Base-by-base conservation (phyloP, 805 yeast genomes). In the Saturnispora bothae region DNA sequence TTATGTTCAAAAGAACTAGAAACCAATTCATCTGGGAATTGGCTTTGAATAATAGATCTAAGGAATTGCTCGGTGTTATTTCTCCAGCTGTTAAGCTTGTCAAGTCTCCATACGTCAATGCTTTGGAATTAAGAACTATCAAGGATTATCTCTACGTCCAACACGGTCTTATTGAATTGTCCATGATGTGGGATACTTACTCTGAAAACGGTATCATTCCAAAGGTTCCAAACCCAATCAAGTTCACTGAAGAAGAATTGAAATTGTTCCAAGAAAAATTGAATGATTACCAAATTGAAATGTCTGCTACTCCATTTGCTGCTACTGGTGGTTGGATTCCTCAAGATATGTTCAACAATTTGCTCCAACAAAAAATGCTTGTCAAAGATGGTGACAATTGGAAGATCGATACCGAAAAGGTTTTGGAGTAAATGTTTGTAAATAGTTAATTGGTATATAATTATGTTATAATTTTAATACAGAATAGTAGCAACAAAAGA, bases 301-400 rank as follows among this genome's bases (percentile, higher is more conserved):
- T 82, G 33, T 69, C 79, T 27, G 66, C 77, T 5, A 69, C 76
- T 36, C 96, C 96, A 30, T 88, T 85, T 59, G 79, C 83, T 22
- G 89, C 89, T 33, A 82, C 96, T 18, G 81, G 83, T 39, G 96
- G 96, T 4, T 89, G 96, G 95, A 72, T 92, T 41, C 96, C 97
- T 14, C 95, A 85, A 54, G 95, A 85, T 54, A 76, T 85, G 81
- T 88, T 89, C 53, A 79, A 75, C 25, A 71, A 72, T 34, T 66
- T 84, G 50, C 59, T 76, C 29, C 73, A 75, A 16, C 77, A 77
- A 43, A 92, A 89, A 1, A 66, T 79, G 40, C 65, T 89, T 40
- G 75, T 72, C 38, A 69, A 76, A 44, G 69, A 68, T 15, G 57
- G 50, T 20, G 73, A 69, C 16, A 69, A 75, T 47, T 77, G 72